phyloP scores from a whole-genome alignment of 495 filamentous ascomycete species.

The Trichodelitschia bisporula region DNA sequence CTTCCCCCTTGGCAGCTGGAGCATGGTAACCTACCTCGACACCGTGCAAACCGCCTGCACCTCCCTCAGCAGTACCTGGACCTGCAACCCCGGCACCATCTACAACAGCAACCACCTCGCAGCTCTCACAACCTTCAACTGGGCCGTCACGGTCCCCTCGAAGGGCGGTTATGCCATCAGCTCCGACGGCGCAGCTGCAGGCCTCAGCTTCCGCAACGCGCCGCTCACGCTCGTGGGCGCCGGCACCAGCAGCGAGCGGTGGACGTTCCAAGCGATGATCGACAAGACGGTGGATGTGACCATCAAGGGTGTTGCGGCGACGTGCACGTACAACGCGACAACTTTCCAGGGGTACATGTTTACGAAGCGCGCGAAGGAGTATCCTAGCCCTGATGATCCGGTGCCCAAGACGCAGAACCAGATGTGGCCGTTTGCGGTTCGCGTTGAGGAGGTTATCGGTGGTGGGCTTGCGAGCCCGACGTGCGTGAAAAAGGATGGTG shows the following conservation, averaged over 20 bases:
- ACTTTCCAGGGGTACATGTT: slow-evolving; percentile 24
- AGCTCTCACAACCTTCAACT: slow-evolving; percentile 25
- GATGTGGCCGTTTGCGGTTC: slow-evolving; percentile 18
- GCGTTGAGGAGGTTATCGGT: slow-evolving; percentile 19
- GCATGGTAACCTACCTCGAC: slow-evolving; percentile 27
- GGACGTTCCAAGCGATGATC: slow-evolving; percentile 21
- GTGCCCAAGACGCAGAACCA: slow-evolving; percentile 4
- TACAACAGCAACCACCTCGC: slow-evolving; percentile 16
- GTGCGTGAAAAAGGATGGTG: slow-evolving; percentile 15
- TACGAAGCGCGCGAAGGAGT: slow-evolving; percentile 21
- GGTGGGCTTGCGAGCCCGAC: slow-evolving; percentile 20
- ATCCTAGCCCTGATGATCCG: too few species aligned
- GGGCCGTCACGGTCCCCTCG: slow-evolving; percentile 20
- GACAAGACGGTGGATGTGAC: slow-evolving; percentile 19
- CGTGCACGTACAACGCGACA: slow-evolving; percentile 28
- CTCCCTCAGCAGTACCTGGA: slow-evolving; percentile 23
- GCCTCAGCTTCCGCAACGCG: slow-evolving; percentile 18
- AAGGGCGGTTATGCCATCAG: slow-evolving; percentile 17
- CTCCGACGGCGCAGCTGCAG: slow-evolving; percentile 21
- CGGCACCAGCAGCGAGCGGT: slow-evolving; percentile 19
- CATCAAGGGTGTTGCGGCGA: slow-evolving; percentile 9
- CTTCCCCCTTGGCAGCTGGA: slow-evolving; percentile 31
- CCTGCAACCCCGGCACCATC: slow-evolving; percentile 25
- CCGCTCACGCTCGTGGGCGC: slow-evolving; percentile 16
- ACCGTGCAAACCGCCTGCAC: slow-evolving; percentile 24